Percentiles rank a stretch among this genome's conserved stretches.
Conservation (phyloP, 1,284 basidiomycete species). For the Fomitopsis betulina region DNA sequence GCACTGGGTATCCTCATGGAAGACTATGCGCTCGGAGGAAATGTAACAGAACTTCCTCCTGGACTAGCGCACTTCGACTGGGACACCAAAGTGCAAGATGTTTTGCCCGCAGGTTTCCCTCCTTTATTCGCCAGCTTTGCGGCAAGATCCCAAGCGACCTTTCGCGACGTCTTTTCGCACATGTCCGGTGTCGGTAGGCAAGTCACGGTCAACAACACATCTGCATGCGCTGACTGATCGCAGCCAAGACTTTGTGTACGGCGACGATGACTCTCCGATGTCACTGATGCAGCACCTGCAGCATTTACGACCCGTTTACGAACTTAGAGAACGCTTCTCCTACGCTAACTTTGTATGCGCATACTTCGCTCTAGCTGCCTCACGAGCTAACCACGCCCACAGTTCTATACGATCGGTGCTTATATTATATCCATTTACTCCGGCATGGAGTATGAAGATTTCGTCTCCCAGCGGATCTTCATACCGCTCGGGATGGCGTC, state of each 20-base stretch:
- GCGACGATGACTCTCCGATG: slow-evolving; percentile 20
- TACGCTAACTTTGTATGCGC: slow-evolving; percentile 36
- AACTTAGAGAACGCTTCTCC: slow-evolving; percentile 33
- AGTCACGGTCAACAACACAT: background rate
- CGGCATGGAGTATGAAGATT: slow-evolving; percentile 24
- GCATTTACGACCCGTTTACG: slow-evolving; percentile 31
- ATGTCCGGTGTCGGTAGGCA: slow-evolving; percentile 18
- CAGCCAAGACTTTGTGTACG: slow-evolving; percentile 32
- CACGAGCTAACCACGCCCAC: too few relatives aligned
- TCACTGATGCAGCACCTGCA: slow-evolving; percentile 27
- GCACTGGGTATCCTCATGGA: slow-evolving; percentile 30
- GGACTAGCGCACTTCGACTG: slow-evolving; percentile 7
- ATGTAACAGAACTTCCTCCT: slow-evolving; percentile 14
- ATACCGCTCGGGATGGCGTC: slow-evolving; percentile 27
- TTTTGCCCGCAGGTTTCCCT: slow-evolving; percentile 31
- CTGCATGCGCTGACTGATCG: background rate
- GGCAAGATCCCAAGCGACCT: slow-evolving; percentile 29
- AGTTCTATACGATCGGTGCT: slow-evolving; percentile 14
- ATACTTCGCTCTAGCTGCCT: background rate
- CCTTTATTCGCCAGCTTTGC: slow-evolving; percentile 32
- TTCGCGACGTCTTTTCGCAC: slow-evolving; percentile 32
- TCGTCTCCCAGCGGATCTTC: slow-evolving; percentile 27
- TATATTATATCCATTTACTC: slow-evolving; percentile 32
- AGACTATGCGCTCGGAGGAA: slow-evolving; percentile 16
- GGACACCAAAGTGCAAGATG: slow-evolving; percentile 34